A percentile compares a stretch with the other conserved stretches of the same genome.
phyloP scores from a whole-genome alignment of 2,329 filamentous ascomycete species.

The Hortaea werneckii region DNA sequence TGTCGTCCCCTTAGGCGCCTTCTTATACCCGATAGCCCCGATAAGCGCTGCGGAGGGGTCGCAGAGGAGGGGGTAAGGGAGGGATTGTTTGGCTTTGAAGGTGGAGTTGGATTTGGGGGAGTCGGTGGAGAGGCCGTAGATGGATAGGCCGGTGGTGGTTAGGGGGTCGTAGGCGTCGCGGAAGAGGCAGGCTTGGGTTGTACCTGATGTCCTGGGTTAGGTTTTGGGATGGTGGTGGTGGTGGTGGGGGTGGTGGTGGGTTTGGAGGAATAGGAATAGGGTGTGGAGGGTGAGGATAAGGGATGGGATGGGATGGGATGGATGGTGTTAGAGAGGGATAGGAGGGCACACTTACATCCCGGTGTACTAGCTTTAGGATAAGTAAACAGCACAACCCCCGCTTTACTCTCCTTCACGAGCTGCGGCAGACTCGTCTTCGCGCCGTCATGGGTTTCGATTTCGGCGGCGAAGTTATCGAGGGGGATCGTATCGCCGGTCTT shows the following conservation, averaged over 20 bases:
- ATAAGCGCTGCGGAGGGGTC: constrained; percentile 69
- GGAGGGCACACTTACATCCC: constrained; percentile 59
- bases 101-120: constrained; percentile 83
- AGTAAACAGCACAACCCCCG: constrained; percentile 84
- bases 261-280: not conserved
- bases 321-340: no score
- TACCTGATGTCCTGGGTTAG: constrained; percentile 48
- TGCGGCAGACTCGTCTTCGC: constrained; percentile 67
- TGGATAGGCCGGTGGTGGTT: constrained; percentile 66
- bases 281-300: not conserved
- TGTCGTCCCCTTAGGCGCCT: constrained; percentile 66
- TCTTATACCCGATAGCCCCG: constrained; percentile 78
- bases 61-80: constrained; percentile 82
- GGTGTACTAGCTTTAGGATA: constrained; percentile 92
- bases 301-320: not conserved
- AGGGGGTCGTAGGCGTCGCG: constrained; percentile 72
- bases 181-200: constrained; percentile 86
- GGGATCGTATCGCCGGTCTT: constrained; percentile 43
- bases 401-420: constrained; percentile 72
- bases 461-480: constrained; percentile 49
- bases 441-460: constrained; percentile 79
- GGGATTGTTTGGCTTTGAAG: constrained; percentile 83
- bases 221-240: no score
- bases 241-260: no score
- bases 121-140: constrained; percentile 85